Evolutionary conservation across 2,329 filamentous ascomycete genomes (phyloP), one percentile per base, ranked within the genome.

Genomic region (Bipolaris cookei): DNA sequence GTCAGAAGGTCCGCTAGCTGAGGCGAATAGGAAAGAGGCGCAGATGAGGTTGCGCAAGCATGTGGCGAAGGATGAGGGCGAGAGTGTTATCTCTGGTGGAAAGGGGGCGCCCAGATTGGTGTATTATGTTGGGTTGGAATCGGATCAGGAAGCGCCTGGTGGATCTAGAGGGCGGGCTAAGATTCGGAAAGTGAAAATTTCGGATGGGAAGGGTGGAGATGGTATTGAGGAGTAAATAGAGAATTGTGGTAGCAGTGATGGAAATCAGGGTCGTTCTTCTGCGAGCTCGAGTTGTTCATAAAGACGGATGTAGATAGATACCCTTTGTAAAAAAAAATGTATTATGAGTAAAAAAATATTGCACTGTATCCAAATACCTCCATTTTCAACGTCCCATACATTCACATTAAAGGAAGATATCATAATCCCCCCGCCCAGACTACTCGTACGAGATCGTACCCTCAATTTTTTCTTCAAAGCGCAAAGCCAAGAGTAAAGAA

Each of bases 41-140:
- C 4, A 37, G 11, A 16, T n/a, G 20, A 61, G 34, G 10, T 41
- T 64, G 3, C 46, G 47, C 32, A 63, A 59, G 10, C 53, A 62
- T 25, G 5, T 56, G 14, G 41, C 55, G 28, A 58, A 54, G 13
- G 34, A 46, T 7, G 20, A 34, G 25, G 44, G 39, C 18, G 56
- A 56, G 28, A 20, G 20, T 1, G 2, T 42, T 37, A 23, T 46
- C 11, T 20, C 38, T 16, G 6, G n/a, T 1, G 30, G 11, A n/a
- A 45, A 52, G n/a, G 38, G 34, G 3, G 41, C 44, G 4, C 38
- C 51, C 1, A 57, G 20, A 5, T 39, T 63, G 20, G 48, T 20
- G 8, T 59, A 61, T 37, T 63, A 63, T 46, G 45, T 58, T 14
- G 45, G 54, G 3, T 32, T 63, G 7, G 37, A 58, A 13, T 56